Base-by-base conservation (phyloP, 306 rosid genomes). In the Cercis canadensis region DNA sequence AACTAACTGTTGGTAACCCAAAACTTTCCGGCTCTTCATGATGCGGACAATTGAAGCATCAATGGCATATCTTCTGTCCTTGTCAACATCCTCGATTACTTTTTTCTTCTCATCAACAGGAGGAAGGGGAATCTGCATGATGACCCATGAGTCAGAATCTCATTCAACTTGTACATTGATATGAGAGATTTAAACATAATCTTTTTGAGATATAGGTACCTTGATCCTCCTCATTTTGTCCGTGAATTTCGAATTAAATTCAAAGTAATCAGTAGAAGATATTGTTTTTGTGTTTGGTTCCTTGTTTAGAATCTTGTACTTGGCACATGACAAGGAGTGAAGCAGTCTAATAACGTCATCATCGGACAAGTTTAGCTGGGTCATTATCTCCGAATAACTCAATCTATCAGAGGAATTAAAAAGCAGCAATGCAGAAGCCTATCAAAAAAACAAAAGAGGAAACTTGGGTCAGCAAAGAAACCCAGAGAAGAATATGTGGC, bases 21-120 rank as follows among this genome's bases (percentile, higher is more conserved):
- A 73, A 69, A 87, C 86, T 74, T 93, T 93, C 15, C 98, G 78
- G 61, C 92, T 85, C 85, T 93, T 93, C 98, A 93, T 93, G 34
- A 93, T 93, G 50, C 98, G 92, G 75, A 93, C 98, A 62, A 93
- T 85, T 7, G 97, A 89, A 44, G 97, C 97, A 80, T 93, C 98
- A 13, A 93, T 90, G 36, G 98, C 98, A 76, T 93, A 93, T 76
- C 97, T 78, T 78, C 98, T 75, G 84, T 93, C 98, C 76, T 90
- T 90, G 79, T 93, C 97, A 54, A 93, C 98, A 64, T 90, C 97
- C 78, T 90, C 97, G 46, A 88, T 83, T 12, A 90, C 98, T 72
- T 86, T 93, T 84, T 87, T 93, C 86, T 89, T 93, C 72, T 93
- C 98, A 67, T 90, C 98, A 76, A 93, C 97, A 0, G 97, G 97